A percentile compares a stretch with the other conserved stretches of the same genome.
Conservation (phyloP, 257 asterid genomes). For the Solanum clarkiae region DNA sequence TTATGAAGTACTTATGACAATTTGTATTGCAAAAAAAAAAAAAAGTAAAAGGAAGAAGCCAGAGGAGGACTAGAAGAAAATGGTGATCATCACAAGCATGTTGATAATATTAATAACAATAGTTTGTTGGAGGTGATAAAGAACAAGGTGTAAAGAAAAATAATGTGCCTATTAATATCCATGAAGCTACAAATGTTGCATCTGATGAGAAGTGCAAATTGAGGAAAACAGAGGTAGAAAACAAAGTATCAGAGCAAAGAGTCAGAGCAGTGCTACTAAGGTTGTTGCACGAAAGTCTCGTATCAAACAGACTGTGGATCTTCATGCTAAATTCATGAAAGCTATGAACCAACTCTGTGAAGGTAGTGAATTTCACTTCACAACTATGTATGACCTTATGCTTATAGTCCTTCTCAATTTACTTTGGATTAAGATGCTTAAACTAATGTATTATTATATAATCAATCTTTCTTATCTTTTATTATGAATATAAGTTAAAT, state of each 20-base stretch:
- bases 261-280: neutral
- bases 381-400: neutral
- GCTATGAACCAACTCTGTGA: slow-evolving; percentile 11
- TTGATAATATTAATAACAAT: neutral
- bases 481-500: too few species aligned
- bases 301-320: slow-evolving; percentile 4
- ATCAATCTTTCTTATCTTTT: too few species aligned
- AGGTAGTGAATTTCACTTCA: slow-evolving; percentile 8
- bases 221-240: too few species aligned
- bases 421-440: neutral
- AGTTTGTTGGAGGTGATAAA: neutral
- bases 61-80: too few species aligned
- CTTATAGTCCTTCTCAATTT: too few species aligned
- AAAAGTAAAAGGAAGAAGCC: too few species aligned
- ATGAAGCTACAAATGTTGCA: too few species aligned
- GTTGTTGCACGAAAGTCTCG: neutral
- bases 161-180: too few species aligned
- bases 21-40: too few species aligned
- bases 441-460: too few species aligned
- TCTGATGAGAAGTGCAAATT: too few species aligned
- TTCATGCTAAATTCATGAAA: slow-evolving; percentile 9
- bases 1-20: too few species aligned
- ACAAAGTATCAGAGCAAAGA: neutral
- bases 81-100: neutral
- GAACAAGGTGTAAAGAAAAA: neutral